These are phyloP conservation scores for Aspergillus sclerotialis DNA, from an alignment of 2,329 filamentous ascomycete species.

Conservation along the genomic window DNA sequence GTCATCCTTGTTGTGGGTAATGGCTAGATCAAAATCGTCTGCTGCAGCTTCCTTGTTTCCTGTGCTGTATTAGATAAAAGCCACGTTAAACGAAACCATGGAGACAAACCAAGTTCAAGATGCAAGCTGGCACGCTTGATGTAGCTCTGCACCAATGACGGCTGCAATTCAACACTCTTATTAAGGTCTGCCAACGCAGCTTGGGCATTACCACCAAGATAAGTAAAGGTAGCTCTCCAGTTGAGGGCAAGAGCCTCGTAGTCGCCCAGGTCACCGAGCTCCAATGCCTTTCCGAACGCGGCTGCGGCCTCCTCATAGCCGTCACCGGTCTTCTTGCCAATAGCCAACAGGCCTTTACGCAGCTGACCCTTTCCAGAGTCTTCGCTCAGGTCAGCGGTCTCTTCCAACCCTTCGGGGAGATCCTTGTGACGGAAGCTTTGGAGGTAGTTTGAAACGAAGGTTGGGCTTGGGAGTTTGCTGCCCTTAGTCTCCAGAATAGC, in stretches of 20 bases:
- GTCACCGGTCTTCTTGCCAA: conserved; percentile 81
- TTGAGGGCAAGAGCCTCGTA: conserved; percentile 91
- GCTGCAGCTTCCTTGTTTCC: conserved; percentile 80
- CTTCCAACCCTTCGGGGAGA: conserved; percentile 74
- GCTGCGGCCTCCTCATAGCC: conserved; percentile 83
- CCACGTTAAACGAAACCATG: neutral
- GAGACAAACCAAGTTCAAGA: conserved; percentile 69
- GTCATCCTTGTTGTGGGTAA: conserved; percentile 77
- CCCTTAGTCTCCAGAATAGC: conserved; percentile 73
- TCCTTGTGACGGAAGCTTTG: conserved; percentile 90
- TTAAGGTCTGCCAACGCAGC: conserved; percentile 78
- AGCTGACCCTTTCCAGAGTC: conserved; percentile 78
- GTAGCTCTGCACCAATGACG: conserved; percentile 85
- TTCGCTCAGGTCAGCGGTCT: conserved; percentile 68
- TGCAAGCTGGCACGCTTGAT: conserved; percentile 99
- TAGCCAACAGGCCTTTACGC: conserved; percentile 70
- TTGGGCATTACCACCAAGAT: conserved; percentile 80
- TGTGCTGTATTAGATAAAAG: conserved; percentile 32
- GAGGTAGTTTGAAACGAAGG: conserved; percentile 96
- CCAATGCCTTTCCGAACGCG: conserved; percentile 81
- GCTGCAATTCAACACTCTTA: conserved; percentile 87
- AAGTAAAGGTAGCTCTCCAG: conserved; percentile 92
- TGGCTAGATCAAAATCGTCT: conserved; percentile 77
- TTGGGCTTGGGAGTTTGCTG: conserved; percentile 86
- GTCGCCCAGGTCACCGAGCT: conserved; percentile 70